phyloP scores from a whole-genome alignment of 495 filamentous ascomycete species.

The Cudoniella acicularis region DNA sequence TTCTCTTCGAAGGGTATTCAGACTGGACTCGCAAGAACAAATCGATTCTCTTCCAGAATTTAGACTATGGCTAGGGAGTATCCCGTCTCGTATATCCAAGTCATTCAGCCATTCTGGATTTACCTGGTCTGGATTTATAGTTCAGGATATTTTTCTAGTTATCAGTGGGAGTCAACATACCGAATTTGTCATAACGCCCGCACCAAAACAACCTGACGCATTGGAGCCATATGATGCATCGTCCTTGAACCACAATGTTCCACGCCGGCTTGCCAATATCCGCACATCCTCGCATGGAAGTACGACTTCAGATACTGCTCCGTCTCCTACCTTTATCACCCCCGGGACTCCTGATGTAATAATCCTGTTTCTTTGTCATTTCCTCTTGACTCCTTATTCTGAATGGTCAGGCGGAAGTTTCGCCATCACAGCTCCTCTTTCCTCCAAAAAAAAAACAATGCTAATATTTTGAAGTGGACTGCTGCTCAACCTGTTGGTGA shows the following conservation, averaged over 20 bases:
- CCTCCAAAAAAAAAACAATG: too few relatives aligned
- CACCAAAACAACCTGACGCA: too few relatives aligned
- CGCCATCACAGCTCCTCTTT: too few relatives aligned
- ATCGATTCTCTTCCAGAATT: not conserved
- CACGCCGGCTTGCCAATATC: too few relatives aligned
- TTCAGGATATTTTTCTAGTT: constrained; percentile 34
- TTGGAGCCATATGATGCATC: too few relatives aligned
- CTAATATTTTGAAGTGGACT: too few relatives aligned
- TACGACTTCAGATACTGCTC: not conserved
- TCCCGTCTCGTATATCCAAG: constrained; percentile 3
- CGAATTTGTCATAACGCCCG: too few relatives aligned
- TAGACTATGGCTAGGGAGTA: not conserved
- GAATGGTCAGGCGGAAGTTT: too few relatives aligned
- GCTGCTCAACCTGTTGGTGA: constrained; percentile 12
- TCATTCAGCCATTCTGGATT: constrained; percentile 29
- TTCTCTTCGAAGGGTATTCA: not conserved
- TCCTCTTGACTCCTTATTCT: too few relatives aligned
- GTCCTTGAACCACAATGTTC: too few relatives aligned
- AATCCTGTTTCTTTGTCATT: too few relatives aligned
- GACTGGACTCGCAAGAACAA: too few relatives aligned
- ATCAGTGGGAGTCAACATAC: constrained; percentile 31
- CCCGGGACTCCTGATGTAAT: constrained; percentile 29
- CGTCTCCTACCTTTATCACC: constrained; percentile 3
- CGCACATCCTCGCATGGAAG: not conserved
- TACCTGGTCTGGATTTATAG: constrained; percentile 36